Base-by-base conservation (phyloP, 176 grass and related monocot genomes). In the Rhynchospora tenuis region DNA sequence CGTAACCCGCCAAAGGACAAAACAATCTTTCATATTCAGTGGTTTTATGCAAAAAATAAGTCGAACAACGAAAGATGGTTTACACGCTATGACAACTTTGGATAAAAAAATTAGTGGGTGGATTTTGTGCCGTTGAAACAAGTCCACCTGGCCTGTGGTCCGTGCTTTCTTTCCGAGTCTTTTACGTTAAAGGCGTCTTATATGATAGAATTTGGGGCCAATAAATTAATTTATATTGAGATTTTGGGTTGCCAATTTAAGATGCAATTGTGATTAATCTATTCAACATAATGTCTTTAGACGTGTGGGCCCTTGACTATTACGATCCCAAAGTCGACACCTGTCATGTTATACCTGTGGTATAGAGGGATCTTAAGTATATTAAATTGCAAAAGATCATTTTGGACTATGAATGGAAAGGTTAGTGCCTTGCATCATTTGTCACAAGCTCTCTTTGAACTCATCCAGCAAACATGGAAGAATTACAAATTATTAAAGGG, bases 161-260 rank as follows among this genome's bases (percentile, higher is more conserved):
- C 61, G 23, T 67, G 23, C 7, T 82, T 64, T 59, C 57, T 61
- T 61, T 80, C 15, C 9, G 38, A 60, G 27, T 42, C 80, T 67
- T 67, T 67, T 82, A 51, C 43, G 59, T 26, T 66, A 52, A 65
- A 82, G 79, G 79, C 46, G n/a, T 10, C 14, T 79, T 79, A 19
- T n/a, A 38, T 79, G 6, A 69, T 58, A 82, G 42, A 82, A 82
- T 82, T 66, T 82, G 31, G 1, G 20, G 42, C 12, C 50, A 45
- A 46, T 82, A 51, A 48, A 66, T 64, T 82, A 82, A 0, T 51
- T 52, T 51, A 45, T 17, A 64, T 66, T 82, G 9, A 26, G 59
- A 52, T 52, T 82, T 82, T 82, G 44, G 56, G 59, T 82, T 82
- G 19, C 80, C 80, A 67, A 82, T 82, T 82, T 82, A 61, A 23